Evolutionary conservation across 345 rosid genomes (phyloP).

Genomic region (Salix exigua): DNA sequence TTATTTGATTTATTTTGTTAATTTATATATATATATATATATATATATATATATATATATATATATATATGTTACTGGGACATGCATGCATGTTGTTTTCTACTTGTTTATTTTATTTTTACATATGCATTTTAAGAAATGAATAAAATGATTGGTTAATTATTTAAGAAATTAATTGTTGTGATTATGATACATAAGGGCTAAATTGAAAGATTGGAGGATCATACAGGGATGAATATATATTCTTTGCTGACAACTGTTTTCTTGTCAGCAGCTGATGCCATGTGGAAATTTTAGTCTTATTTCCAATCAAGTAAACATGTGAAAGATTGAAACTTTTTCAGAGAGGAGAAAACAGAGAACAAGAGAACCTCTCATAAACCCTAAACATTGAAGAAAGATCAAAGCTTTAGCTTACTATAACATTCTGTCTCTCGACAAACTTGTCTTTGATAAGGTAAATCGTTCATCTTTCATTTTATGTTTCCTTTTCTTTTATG

Average conservation of each 20-base stretch:
- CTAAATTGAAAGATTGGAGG: too few relatives aligned
- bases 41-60: too few relatives aligned
- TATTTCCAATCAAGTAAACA: not conserved
- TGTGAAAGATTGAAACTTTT: not conserved
- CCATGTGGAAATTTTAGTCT: not conserved
- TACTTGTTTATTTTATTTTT: too few relatives aligned
- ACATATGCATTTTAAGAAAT: too few relatives aligned
- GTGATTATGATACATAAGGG: too few relatives aligned
- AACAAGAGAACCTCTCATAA: not conserved
- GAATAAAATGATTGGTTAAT: too few relatives aligned
- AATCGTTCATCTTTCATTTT: not conserved
- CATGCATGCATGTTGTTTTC: too few relatives aligned
- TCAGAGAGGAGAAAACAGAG: not conserved
- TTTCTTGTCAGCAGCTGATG: not conserved
- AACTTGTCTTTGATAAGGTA: not conserved
- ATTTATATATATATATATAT: too few relatives aligned
- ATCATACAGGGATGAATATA: not conserved
- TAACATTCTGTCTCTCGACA: not conserved
- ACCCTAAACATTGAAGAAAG: not conserved
- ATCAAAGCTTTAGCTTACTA: not conserved
- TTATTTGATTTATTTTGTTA: too few relatives aligned
- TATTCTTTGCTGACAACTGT: not conserved
- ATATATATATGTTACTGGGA: too few relatives aligned
- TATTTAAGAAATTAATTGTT: too few relatives aligned
- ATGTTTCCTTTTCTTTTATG: not conserved